phyloP scores from a whole-genome alignment of 1,284 basidiomycete species.

The Serendipita sp. region DNA sequence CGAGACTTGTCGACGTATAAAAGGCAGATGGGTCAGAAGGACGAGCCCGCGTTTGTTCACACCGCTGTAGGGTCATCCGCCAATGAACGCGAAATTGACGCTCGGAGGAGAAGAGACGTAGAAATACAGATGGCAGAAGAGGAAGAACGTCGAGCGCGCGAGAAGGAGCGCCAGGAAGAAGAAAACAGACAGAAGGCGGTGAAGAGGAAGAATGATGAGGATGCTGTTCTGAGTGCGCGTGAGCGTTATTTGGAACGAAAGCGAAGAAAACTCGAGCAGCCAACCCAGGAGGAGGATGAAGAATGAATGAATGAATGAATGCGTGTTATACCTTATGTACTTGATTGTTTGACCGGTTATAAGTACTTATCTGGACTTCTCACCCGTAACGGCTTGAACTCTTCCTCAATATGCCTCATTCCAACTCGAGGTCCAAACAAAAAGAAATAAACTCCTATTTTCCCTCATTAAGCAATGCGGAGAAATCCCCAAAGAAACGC shows the following conservation, averaged over 20 bases:
- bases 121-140: slow-evolving; percentile 62
- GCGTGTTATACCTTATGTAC: neutral
- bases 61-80: slow-evolving; percentile 72
- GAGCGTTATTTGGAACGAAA: slow-evolving; percentile 71
- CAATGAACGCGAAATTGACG: slow-evolving; percentile 62
- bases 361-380: neutral
- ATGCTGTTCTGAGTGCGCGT: slow-evolving; percentile 54
- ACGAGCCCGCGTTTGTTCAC: slow-evolving; percentile 32
- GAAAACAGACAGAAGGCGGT: slow-evolving; percentile 24
- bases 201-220: slow-evolving; percentile 47
- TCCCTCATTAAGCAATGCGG: neutral
- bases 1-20: slow-evolving; percentile 32
- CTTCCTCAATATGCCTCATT: neutral
- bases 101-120: slow-evolving; percentile 60
- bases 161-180: slow-evolving; percentile 35
- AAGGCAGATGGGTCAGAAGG: slow-evolving; percentile 15
- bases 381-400: neutral
- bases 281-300: neutral
- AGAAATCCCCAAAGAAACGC: neutral
- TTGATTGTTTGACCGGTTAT: neutral
- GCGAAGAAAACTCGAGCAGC: slow-evolving; percentile 53
- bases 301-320: neutral
- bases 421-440: neutral
- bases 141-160: slow-evolving; percentile 44
- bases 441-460: neutral